Conservation (phyloP, 495 filamentous ascomycete species). For the Annulohypoxylon bovei region DNA sequence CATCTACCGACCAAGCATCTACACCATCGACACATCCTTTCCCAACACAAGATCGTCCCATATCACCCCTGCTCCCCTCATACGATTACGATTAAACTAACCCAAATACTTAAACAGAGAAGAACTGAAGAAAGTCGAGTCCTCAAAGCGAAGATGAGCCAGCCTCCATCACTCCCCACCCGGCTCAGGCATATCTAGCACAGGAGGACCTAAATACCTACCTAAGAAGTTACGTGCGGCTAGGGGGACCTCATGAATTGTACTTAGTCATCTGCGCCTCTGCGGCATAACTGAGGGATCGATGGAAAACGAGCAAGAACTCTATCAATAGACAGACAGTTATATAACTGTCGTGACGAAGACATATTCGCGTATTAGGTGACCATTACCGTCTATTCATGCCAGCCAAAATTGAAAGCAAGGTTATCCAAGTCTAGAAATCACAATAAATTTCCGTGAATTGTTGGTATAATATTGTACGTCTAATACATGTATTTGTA, state of each 20-base stretch:
- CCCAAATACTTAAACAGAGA: slow-evolving; percentile 66
- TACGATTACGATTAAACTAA: slow-evolving; percentile 31
- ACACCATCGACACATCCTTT: not conserved
- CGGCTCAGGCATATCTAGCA: not conserved
- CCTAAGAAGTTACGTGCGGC: not conserved
- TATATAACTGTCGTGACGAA: not conserved
- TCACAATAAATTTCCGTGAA: too few species aligned
- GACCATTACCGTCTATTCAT: not conserved
- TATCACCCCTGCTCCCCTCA: not conserved
- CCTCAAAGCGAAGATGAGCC: slow-evolving; percentile 65
- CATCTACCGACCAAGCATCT: slow-evolving; percentile 1
- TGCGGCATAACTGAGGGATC: not conserved
- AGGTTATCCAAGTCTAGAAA: too few species aligned
- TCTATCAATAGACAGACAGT: slow-evolving; percentile 22
- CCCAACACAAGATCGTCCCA: not conserved
- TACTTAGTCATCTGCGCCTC: slow-evolving; percentile 17
- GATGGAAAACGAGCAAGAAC: not conserved
- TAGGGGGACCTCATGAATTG: slow-evolving; percentile 8
- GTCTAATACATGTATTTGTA: slow-evolving; percentile 18
- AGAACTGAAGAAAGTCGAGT: slow-evolving; percentile 91
- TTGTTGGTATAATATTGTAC: not conserved
- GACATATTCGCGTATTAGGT: not conserved
- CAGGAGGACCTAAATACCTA: not conserved
- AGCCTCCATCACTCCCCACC: not conserved
- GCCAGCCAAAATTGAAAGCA: not conserved